Base-by-base conservation (phyloP, 2,329 filamentous ascomycete genomes). In the Pseudophaeomoniella oleicola region DNA sequence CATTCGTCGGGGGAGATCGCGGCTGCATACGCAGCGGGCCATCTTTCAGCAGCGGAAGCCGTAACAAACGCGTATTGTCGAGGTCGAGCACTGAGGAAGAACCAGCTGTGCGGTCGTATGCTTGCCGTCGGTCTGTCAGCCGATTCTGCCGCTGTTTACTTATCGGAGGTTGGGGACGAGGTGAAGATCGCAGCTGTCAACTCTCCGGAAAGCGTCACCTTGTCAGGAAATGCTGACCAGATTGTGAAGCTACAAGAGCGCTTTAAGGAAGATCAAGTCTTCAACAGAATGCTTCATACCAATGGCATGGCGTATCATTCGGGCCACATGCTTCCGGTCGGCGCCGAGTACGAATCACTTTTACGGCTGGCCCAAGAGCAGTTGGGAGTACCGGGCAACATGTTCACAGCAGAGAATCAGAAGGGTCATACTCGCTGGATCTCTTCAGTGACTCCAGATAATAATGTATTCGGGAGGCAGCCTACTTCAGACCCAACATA, bases 1-100 rank as follows among this genome's bases (percentile, higher is more conserved):
- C 66, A 70, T 43, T 67, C 63, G 0, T 59, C 54, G 34, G 66
- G 66, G 11, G 66, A 71, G 39, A 67, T 69, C 18, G 63, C 48
- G 2, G 65, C 65, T 4, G 66, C 66, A 0, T 69, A 63, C 38
- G 56, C 63, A 1, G 48, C 59, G 2, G 60, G 55, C 10, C 35
- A 44, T 43, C 34, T 49, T 30, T 47, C 59, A 55, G 65, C 12
- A 66, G 63, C 2, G 55, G 60, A 36, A 12, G 34, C 37, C 16
- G 37, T 38, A 11, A 15, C 11, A 12, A 37, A 16, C n/a, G 33
- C 37, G 4, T 38, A 19, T 19, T 38, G 22, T 19, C 34, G 37
- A 36, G 37, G 37, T 22, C 17, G 5, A 16, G 18, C 4, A 14
- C 50, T 19, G 43, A 46, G 33, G 14, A 45, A 6, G 38, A 45